Evolutionary conservation across 257 asterid species (phyloP).

Genomic region (Penstemon eatonii): DNA sequence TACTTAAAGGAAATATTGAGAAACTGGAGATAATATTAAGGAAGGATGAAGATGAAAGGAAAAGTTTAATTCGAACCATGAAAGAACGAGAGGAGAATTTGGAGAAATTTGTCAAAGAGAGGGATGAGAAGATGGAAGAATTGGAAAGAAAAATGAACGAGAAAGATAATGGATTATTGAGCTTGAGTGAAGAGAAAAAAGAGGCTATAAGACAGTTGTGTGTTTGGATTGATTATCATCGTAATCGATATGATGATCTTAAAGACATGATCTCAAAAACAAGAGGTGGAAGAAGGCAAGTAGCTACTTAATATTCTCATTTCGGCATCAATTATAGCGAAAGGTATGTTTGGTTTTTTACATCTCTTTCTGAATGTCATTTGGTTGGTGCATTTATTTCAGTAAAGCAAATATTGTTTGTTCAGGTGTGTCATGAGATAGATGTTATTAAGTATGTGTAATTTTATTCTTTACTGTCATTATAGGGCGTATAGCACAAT

Average conservation of each 20-base stretch:
- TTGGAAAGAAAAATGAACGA: constrained; percentile 55
- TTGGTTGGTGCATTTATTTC: constrained; percentile 27
- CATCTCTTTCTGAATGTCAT: constrained; percentile 19
- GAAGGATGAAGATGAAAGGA: constrained; percentile 47
- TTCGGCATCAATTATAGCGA: background rate
- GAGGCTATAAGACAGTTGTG: constrained; percentile 85
- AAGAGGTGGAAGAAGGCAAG: constrained; percentile 47
- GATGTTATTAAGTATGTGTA: constrained; percentile 6
- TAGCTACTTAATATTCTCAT: constrained; percentile 32
- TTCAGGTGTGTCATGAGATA: constrained; percentile 8
- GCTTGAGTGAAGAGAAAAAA: constrained; percentile 70
- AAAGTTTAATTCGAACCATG: constrained; percentile 36
- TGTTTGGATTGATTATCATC: constrained; percentile 77
- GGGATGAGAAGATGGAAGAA: constrained; percentile 45
- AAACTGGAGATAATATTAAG: constrained; percentile 41
- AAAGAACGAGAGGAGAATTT: constrained; percentile 47
- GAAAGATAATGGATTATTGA: constrained; percentile 54
- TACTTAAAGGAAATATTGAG: constrained; percentile 40
- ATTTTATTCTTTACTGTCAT: constrained; percentile 17
- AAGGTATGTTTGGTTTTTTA: constrained; percentile 18
- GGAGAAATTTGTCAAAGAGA: constrained; percentile 41
- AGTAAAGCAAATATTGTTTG: background rate
- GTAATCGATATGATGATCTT: constrained; percentile 60
- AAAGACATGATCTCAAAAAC: constrained; percentile 51
- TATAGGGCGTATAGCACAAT: constrained; percentile 28